These are phyloP conservation scores for Thelonectria discophora DNA, from an alignment of 2,329 filamentous ascomycete species.

Conservation along the genomic window DNA sequence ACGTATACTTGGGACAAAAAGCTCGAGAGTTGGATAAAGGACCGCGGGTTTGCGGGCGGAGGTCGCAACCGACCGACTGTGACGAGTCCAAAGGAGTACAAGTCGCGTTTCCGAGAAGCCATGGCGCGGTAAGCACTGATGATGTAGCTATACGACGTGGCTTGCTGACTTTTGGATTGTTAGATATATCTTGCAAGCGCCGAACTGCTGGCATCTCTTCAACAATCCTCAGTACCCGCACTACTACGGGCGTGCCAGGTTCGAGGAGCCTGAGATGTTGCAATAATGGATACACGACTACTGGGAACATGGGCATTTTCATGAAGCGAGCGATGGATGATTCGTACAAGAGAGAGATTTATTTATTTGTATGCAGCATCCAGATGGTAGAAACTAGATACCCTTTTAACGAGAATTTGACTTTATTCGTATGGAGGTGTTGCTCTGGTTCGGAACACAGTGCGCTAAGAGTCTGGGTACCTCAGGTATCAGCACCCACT, in stretches of 20 bases:
- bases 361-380: neutral
- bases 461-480: conserved; percentile 13
- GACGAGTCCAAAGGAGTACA: conserved; percentile 97
- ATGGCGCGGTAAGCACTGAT: conserved; percentile 81
- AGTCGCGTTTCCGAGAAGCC: conserved; percentile 92
- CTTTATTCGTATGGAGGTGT: no score
- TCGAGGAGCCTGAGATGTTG: conserved; percentile 51
- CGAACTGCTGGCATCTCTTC: conserved; percentile 81
- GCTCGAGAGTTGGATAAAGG: conserved; percentile 99
- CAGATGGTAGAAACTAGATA: conserved; percentile 28
- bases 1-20: conserved; percentile 99
- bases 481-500: conserved; percentile 2
- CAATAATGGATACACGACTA: conserved; percentile 23
- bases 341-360: neutral
- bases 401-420: conserved; percentile 22
- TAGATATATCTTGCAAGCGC: conserved; percentile 77
- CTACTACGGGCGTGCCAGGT: conserved; percentile 49
- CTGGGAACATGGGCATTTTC: conserved; percentile 9
- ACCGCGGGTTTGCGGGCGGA: conserved; percentile 82
- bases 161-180: conserved; percentile 15
- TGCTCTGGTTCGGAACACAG: neutral
- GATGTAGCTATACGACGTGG: neutral
- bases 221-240: conserved; percentile 52
- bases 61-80: conserved; percentile 89
- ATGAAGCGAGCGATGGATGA: conserved; percentile 4